Evolutionary conservation across 2,329 filamentous ascomycete genomes (phyloP).

Genomic region (Fusarium brevicatenulatum): DNA sequence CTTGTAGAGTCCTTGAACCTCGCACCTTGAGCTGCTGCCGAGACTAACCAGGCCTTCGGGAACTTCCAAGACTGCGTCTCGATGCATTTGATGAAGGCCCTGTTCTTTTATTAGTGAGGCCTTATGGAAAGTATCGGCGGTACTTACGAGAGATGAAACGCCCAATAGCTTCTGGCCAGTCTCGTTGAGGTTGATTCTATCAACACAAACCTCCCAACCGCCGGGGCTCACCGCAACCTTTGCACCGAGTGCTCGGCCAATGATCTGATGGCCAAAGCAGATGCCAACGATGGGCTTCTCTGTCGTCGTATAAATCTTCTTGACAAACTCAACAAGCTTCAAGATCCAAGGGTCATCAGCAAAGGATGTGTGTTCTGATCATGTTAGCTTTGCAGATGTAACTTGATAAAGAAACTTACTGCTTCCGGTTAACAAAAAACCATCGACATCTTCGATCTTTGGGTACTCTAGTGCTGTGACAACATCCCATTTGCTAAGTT

Average conservation of each 20-base stretch:
- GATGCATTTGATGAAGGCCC: constrained; percentile 57
- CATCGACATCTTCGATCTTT: constrained; percentile 42
- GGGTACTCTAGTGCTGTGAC: constrained; percentile 45
- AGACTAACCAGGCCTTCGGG: constrained; percentile 51
- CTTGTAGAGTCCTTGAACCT: constrained; percentile 54
- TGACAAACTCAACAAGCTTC: constrained; percentile 50
- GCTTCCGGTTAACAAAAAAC: constrained; percentile 48
- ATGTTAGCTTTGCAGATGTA: background rate
- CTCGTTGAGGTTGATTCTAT: constrained; percentile 50
- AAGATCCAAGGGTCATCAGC: constrained; percentile 55
- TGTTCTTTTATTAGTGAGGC: constrained; percentile 8
- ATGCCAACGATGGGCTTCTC: constrained; percentile 53
- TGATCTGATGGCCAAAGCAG: constrained; percentile 60
- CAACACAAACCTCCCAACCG: constrained; percentile 57
- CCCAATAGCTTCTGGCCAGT: constrained; percentile 51
- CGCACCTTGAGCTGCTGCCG: constrained; percentile 52
- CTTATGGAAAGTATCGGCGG: accelerated
- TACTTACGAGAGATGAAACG: constrained; percentile 40
- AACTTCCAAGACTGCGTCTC: constrained; percentile 53
- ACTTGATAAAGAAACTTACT: constrained; percentile 34
- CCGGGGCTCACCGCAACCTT: constrained; percentile 50
- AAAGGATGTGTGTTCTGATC: constrained; percentile 50
- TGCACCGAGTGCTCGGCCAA: constrained; percentile 53
- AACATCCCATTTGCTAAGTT: constrained; percentile 47
- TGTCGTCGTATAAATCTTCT: constrained; percentile 39